phyloP scores from a whole-genome alignment of 73 alveolate genomes.

The Tetrahymena malaccensis region DNA sequence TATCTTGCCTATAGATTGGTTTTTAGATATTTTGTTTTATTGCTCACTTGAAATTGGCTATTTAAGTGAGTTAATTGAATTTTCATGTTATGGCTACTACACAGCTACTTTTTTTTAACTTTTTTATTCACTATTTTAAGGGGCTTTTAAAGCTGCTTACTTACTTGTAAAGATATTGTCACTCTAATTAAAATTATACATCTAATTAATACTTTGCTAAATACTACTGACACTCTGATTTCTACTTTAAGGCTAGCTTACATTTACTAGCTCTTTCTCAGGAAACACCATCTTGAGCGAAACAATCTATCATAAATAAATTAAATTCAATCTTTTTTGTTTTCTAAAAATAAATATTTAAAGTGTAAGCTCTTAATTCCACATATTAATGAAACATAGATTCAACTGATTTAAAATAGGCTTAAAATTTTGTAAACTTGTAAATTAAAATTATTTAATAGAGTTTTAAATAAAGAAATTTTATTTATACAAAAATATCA shows the following conservation, averaged over 20 bases:
- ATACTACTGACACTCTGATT: background rate
- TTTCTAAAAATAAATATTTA: too few species aligned
- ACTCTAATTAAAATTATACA: background rate
- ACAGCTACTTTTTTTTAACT: background rate
- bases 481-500: too few species aligned
- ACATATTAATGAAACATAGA: too few species aligned
- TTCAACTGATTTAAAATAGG: too few species aligned
- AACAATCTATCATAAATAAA: background rate
- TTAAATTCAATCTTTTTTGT: too few species aligned
- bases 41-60: background rate
- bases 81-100: background rate
- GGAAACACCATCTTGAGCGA: background rate
- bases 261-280: background rate
- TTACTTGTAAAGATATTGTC: background rate
- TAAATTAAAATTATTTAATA: too few species aligned
- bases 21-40: background rate
- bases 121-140: background rate
- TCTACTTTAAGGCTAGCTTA: background rate
- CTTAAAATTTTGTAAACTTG: too few species aligned
- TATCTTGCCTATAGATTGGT: background rate
- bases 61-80: background rate
- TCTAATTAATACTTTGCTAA: background rate
- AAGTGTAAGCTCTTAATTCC: too few species aligned
- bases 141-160: background rate
- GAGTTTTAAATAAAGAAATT: too few species aligned